Base-by-base conservation (phyloP, 2,329 filamentous ascomycete species). In the Pseudogymnoascus sp. region DNA sequence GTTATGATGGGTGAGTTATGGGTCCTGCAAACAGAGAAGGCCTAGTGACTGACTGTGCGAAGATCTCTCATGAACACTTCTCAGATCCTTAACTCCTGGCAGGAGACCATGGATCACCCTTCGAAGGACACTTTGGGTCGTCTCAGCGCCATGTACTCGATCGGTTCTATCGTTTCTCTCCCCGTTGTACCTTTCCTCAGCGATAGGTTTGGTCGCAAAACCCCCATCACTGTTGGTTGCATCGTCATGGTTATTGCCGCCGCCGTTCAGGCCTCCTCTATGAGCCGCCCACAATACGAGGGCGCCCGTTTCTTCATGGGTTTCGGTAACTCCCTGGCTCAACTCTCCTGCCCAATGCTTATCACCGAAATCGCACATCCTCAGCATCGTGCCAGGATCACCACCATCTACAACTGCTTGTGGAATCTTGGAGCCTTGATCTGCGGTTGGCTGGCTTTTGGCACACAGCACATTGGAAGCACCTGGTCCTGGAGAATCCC, bases 311-410 rank as follows among this genome's bases (percentile, higher is more conserved):
- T 75, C 60, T 64, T 78, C 27, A 72, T 72, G 52, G 75, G 75
- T 58, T 73, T 75, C 63, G 73, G 69, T 60, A 72, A 75, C 58
- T 75, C 75, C 62, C 74, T 80, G 64, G 74, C 77, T 5, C 70
- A 73, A 35, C 71, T 72, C 31, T 72, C 74, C 7, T 72, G 73
- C 5, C 73, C 73, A 5, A 66, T 73, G 59, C 69, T 74, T 21
- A 72, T 75, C 31, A 68, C 72, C 1, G 74, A 76, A 60, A 40
- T 75, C 27, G 69, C 71, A 5, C 72, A 75, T 64, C 73, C 74
- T 12, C 68, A 70, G 29, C 72, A 75, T 60, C 70, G 74, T 52
- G 72, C 69, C 21, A 74, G 69, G 61, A 67, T 69, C 60, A 74
- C 72, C 5, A 68, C 70, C 1, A 69, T 71, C 0, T 76, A 70